Evolutionary conservation across 768 basidiomycete genomes (phyloP), one percentile per base, ranked within the genome.

Genomic region (Russula vinacea): DNA sequence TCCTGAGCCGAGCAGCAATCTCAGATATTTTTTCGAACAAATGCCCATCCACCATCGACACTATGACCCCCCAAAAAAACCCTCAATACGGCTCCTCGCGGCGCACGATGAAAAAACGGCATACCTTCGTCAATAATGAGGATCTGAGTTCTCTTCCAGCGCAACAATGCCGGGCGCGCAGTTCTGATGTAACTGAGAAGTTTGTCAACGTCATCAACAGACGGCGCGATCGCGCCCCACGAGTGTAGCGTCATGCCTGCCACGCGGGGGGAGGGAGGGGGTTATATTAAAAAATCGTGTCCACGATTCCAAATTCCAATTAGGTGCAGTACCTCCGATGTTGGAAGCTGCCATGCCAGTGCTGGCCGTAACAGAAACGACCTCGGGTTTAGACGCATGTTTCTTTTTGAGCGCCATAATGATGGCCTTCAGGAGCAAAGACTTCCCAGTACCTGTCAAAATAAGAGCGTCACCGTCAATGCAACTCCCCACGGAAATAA

Each of bases 291-390:
- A 49, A 16, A 59, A 49, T 17, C 17, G 22, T 33, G 1, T 76
- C 77, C 61, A 14, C 35, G 33, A 33, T 33, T 44, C 54, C n/a
- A n/a, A 33, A 44, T 53, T 13, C 22, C 11, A 24, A 33, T 26
- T 2, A 29, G 44, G 39, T 22, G 57, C 35, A 13, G 11, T 70
- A 71, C 86, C 87, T 32, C 86, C 87, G 56, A 89, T 86, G 72
- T 89, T 88, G 58, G 84, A 84, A 2, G 87, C 86, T 3, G 87
- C 87, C 70, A 86, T 84, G 5, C 83, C 83, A 5, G 83, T 83
- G 62, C 84, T 83, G 1, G 84, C 84, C 2, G 84, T 85, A 42
- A 86, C 78, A 32, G 82, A 83, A 35, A 86, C 77, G 3, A 75
- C 75, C 57, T 81, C 79, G 0, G 74, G 74, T 19, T 74, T 74